phyloP scores from a whole-genome alignment of 805 yeast genomes.

The Kodamaea nitidulidarum region DNA sequence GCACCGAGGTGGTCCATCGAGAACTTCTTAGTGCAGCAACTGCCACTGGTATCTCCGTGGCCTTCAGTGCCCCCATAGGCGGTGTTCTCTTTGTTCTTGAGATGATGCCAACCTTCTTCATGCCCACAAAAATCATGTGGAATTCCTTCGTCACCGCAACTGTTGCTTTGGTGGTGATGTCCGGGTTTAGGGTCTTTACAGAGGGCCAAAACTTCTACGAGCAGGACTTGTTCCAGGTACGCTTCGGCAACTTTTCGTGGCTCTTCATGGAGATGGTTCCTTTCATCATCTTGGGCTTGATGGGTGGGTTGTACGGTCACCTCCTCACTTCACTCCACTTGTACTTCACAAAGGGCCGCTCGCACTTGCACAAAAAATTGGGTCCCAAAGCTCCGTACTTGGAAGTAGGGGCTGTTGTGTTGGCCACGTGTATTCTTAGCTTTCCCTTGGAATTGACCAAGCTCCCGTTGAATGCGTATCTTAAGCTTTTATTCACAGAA shows the following conservation, averaged over 20 bases:
- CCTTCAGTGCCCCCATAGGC: constrained; percentile 84
- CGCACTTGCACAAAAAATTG: constrained; percentile 11
- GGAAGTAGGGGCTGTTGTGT: constrained; percentile 48
- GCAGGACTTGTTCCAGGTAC: constrained; percentile 55
- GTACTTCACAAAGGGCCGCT: constrained; percentile 13
- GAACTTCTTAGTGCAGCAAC: constrained; percentile 71
- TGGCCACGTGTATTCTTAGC: constrained; percentile 50
- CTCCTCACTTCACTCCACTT: constrained; percentile 47
- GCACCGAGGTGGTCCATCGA: constrained; percentile 58
- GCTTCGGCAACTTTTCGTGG: constrained; percentile 69
- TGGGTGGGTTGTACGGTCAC: constrained; percentile 68
- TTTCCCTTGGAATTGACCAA: constrained; percentile 54
- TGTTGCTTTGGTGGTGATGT: constrained; percentile 58
- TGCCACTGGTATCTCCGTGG: constrained; percentile 81
- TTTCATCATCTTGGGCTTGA: constrained; percentile 62
- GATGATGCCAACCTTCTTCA: constrained; percentile 59
- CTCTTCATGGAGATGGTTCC: constrained; percentile 66
- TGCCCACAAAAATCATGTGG: constrained; percentile 70
- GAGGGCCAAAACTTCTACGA: constrained; percentile 41
- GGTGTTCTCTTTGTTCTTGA: constrained; percentile 80
- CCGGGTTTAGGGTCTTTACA: constrained; percentile 36
- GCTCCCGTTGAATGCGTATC: constrained; percentile 51
- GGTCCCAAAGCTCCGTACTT: constrained; percentile 25
- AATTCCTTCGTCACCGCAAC: constrained; percentile 78
- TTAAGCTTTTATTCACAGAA: constrained; percentile 66